A percentile compares a stretch with the other conserved stretches of the same genome.
Evolutionary conservation across 352 stramenopile genomes (phyloP).

Genomic region (Phytopythium montanum): DNA sequence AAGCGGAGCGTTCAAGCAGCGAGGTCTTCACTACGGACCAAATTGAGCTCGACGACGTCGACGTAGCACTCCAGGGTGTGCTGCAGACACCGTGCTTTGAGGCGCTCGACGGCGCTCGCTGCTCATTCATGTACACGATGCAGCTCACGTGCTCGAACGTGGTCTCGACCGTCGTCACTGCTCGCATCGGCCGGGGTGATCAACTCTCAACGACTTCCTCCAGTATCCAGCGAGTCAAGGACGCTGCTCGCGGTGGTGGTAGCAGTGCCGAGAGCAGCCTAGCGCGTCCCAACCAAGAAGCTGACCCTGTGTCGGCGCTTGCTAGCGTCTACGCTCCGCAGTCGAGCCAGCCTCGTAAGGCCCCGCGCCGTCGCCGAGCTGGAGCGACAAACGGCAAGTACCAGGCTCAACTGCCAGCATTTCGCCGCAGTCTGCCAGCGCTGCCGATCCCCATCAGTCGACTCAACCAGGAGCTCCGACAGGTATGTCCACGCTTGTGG

Average conservation of each 20-base stretch:
- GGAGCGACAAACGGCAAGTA: constrained; percentile 17
- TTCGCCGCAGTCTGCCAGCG: constrained; percentile 47
- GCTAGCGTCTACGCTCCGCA: constrained; percentile 4
- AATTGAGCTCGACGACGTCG: constrained; percentile 12
- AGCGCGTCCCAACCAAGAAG: constrained; percentile 3
- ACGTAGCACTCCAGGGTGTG: constrained; percentile 28
- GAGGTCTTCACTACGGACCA: background rate
- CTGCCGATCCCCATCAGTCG: constrained; percentile 41
- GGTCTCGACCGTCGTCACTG: constrained; percentile 59
- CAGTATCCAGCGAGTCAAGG: constrained; percentile 3
- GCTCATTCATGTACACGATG: constrained; percentile 43
- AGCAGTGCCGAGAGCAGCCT: background rate
- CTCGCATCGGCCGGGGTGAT: constrained; percentile 7
- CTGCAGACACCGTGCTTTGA: constrained; percentile 32
- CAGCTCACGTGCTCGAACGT: constrained; percentile 66
- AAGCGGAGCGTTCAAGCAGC: background rate
- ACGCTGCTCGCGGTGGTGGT: background rate
- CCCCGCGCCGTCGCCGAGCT: constrained; percentile 8
- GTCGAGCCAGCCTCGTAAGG: constrained; percentile 2
- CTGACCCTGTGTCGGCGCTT: background rate
- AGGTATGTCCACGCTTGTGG: constrained; percentile 2
- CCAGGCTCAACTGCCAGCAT: constrained; percentile 42
- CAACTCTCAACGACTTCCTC: background rate
- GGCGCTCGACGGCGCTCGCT: constrained; percentile 27
- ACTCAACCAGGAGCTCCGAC: constrained; percentile 46